phyloP scores from a whole-genome alignment of 2,329 filamentous ascomycete genomes.

The Fusarium drepaniforme region DNA sequence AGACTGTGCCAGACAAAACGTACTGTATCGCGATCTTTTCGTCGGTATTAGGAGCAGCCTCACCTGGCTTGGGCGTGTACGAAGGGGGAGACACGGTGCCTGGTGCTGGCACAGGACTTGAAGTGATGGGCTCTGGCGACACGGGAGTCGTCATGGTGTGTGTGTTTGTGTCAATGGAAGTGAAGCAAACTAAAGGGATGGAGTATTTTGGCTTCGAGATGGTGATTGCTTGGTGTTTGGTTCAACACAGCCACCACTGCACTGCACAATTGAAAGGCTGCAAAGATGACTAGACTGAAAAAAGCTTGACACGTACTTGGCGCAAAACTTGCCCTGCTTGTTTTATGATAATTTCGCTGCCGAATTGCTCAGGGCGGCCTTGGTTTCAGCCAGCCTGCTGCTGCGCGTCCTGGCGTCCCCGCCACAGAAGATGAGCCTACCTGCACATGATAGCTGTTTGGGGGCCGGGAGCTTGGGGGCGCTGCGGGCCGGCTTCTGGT shows the following conservation, averaged over 20 bases:
- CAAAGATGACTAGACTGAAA: not conserved
- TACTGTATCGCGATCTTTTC: constrained; percentile 40
- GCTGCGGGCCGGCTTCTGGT: not conserved
- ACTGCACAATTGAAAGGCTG: not conserved
- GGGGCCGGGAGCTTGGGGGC: not conserved
- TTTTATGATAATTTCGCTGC: not conserved
- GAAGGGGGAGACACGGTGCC: constrained; percentile 37
- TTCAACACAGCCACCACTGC: not conserved
- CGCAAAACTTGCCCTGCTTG: not conserved
- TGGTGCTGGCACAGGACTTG: not conserved
- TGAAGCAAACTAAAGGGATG: not conserved
- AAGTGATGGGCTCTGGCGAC: constrained; percentile 24
- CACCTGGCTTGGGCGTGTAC: constrained; percentile 19
- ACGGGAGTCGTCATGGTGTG: constrained; percentile 15
- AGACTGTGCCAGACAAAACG: not conserved
- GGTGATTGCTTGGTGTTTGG: not conserved
- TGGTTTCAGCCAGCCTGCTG: constrained; percentile 12
- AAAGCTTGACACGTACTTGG: not conserved
- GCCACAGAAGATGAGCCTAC: not conserved
- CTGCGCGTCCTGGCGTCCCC: not conserved
- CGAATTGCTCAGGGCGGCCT: not conserved
- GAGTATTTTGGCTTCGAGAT: not conserved
- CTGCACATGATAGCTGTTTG: not conserved
- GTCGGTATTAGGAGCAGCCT: constrained; percentile 4
- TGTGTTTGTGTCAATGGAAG: not conserved